Conservation (phyloP, 352 stramenopile species). For the Achlya hypogyna region DNA sequence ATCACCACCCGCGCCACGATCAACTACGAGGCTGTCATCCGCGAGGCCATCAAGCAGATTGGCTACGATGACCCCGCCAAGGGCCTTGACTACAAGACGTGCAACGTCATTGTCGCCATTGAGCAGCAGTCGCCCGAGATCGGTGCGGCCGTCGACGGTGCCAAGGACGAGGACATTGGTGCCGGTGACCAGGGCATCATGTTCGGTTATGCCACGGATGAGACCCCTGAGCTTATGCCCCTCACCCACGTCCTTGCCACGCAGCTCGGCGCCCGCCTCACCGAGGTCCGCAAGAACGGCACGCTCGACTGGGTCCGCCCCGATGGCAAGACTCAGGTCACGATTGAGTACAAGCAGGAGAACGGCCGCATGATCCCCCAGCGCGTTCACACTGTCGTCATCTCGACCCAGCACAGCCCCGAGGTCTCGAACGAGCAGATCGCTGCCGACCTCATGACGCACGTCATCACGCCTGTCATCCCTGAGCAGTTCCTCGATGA, state of each 20-base stretch:
- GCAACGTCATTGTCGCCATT: constrained; percentile 99
- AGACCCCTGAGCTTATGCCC: constrained; percentile 90
- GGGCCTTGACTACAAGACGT: constrained; percentile 99
- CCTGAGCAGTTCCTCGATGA: constrained; percentile 98
- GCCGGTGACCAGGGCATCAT: constrained; percentile 97
- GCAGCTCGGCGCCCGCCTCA: constrained; percentile 93
- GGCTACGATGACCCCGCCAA: constrained; percentile 99
- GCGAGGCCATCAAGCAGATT: constrained; percentile 98
- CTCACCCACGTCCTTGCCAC: constrained; percentile 97
- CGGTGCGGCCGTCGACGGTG: constrained; percentile 95
- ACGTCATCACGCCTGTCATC: constrained; percentile 98
- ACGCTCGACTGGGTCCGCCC: constrained; percentile 97
- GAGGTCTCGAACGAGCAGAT: constrained; percentile 99
- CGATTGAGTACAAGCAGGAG: constrained; percentile 96
- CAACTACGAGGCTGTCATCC: constrained; percentile 99
- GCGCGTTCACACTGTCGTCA: constrained; percentile 98
- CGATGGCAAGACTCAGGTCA: constrained; percentile 99
- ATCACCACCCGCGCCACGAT: constrained; percentile 98
- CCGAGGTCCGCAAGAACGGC: constrained; percentile 98
- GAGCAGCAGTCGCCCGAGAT: constrained; percentile 99
- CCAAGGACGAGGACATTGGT: constrained; percentile 96
- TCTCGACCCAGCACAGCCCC: constrained; percentile 98
- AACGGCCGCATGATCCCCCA: constrained; percentile 92
- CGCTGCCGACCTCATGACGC: constrained; percentile 95
- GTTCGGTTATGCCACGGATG: constrained; percentile 61